phyloP scores from a whole-genome alignment of 73 alveolate genomes.

The Diophrys appendiculata region DNA sequence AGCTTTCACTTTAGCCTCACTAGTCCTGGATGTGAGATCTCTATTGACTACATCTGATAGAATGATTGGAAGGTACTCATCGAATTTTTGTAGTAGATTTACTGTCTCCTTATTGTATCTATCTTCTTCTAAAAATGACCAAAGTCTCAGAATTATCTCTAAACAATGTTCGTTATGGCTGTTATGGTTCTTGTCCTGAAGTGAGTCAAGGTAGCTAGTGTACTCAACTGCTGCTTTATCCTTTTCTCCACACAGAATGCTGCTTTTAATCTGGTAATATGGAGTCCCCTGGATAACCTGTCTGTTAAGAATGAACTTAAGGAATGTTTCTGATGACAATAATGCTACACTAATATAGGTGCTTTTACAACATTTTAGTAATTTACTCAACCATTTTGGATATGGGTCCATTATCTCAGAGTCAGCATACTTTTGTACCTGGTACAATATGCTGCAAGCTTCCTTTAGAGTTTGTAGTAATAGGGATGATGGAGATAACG shows the following conservation, averaged over 20 bases:
- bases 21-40: conserved; percentile 59
- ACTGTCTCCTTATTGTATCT: conserved; percentile 47
- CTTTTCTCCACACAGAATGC: conserved; percentile 11
- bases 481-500: conserved; percentile 7
- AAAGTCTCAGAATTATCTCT: conserved; percentile 47
- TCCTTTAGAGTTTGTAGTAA: conserved; percentile 3
- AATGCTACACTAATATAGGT: conserved; percentile 6
- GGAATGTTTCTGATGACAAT: conserved; percentile 14
- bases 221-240: conserved; percentile 4
- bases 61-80: conserved; percentile 39
- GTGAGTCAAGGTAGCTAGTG: conserved; percentile 10
- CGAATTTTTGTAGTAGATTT: conserved; percentile 51
- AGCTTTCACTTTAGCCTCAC: conserved; percentile 72
- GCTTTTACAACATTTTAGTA: conserved; percentile 19
- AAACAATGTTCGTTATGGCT: conserved; percentile 30
- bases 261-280: conserved; percentile 15
- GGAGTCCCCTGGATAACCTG: neutral
- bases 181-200: conserved; percentile 8
- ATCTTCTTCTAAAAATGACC: conserved; percentile 60
- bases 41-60: conserved; percentile 59
- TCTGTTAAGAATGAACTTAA: conserved; percentile 7
- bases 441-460: conserved; percentile 27
- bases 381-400: conserved; percentile 11
- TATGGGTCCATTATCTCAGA: conserved; percentile 3
- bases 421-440: conserved; percentile 3